A percentile compares a stretch with the other conserved stretches of the same genome.
Evolutionary conservation across 352 stramenopile genomes (phyloP).

Genomic region (Phytophthora lateralis): DNA sequence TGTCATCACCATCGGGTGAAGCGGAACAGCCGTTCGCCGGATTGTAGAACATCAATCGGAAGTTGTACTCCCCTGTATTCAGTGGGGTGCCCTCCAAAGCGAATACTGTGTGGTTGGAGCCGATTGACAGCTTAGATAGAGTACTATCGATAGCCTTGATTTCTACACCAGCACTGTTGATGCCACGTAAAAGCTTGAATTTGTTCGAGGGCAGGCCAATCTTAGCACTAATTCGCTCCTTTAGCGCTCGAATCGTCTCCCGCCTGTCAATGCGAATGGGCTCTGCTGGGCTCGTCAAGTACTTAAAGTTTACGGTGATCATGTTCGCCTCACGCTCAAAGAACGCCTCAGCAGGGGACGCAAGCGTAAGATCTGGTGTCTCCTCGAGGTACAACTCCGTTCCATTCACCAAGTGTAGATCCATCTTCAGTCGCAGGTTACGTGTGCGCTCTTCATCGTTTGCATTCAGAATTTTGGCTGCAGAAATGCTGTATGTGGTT

Average conservation of each 20-base stretch:
- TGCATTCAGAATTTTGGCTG: conserved; percentile 70
- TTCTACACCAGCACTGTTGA: conserved; percentile 70
- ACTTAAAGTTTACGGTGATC: conserved; percentile 81
- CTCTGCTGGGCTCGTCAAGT: conserved; percentile 45
- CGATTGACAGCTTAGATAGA: conserved; percentile 76
- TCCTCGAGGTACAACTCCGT: conserved; percentile 81
- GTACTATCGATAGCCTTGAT: conserved; percentile 84
- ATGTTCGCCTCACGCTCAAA: conserved; percentile 84
- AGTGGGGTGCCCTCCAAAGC: conserved; percentile 69
- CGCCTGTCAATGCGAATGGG: conserved; percentile 75
- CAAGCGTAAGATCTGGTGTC: conserved; percentile 45
- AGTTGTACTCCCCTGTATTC: conserved; percentile 78
- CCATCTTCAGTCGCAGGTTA: conserved; percentile 55
- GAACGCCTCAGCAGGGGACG: conserved; percentile 59
- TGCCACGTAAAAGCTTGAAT: conserved; percentile 83
- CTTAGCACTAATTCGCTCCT: conserved; percentile 55
- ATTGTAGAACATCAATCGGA: conserved; percentile 68
- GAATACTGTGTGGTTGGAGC: conserved; percentile 71
- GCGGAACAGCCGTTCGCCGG: conserved; percentile 10
- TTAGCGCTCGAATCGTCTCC: conserved; percentile 64
- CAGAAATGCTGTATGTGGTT: conserved; percentile 64
- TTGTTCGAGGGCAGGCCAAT: conserved; percentile 52
- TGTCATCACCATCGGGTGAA: conserved; percentile 13
- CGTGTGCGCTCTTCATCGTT: conserved; percentile 48
- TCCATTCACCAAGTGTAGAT: conserved; percentile 71